phyloP scores from a whole-genome alignment of 2,329 filamentous ascomycete species.

The Stagonosporopsis tanaceti region DNA sequence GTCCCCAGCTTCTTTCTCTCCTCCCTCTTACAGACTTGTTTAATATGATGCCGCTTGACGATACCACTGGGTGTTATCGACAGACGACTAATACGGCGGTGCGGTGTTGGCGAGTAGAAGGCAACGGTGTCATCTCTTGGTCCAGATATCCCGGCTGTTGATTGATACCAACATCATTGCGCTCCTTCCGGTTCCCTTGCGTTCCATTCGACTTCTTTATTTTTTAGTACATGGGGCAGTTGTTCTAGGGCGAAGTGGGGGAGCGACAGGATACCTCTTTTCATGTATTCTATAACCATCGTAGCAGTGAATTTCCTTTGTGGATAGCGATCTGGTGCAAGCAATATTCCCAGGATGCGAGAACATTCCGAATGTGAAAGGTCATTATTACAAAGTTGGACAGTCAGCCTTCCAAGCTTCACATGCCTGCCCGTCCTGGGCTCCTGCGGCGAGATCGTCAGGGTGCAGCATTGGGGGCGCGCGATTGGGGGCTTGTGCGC shows the following conservation, averaged over 20 bases:
- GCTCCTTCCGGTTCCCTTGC: constrained; percentile 48
- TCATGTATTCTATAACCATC: constrained; percentile 54
- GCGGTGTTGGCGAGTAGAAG: constrained; percentile 40
- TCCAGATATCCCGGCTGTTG: constrained; percentile 52
- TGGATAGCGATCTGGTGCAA: constrained; percentile 21
- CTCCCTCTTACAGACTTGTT: constrained; percentile 52
- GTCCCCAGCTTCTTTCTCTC: constrained; percentile 45
- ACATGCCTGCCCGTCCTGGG: constrained; percentile 22
- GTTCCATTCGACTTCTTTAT: constrained; percentile 44
- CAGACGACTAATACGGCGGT: constrained; percentile 48
- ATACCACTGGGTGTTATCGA: constrained; percentile 52
- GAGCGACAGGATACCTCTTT: constrained; percentile 45
- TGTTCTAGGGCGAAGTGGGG: constrained; percentile 41
- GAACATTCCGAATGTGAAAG: neutral
- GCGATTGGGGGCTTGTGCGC: constrained; percentile 35
- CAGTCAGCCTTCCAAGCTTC: constrained; percentile 14
- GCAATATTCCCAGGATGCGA: neutral
- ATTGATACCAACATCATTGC: constrained; percentile 56
- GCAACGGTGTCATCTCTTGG: constrained; percentile 45
- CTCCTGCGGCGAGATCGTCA: constrained; percentile 37
- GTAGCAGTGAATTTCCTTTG: constrained; percentile 53
- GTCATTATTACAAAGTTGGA: neutral
- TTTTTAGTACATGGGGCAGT: constrained; percentile 49
- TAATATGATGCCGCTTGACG: constrained; percentile 51
- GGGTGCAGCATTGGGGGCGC: constrained; percentile 30